These are phyloP conservation scores for Trichoderma gracile DNA, from an alignment of 2,329 filamentous ascomycete species.

Conservation along the genomic window DNA sequence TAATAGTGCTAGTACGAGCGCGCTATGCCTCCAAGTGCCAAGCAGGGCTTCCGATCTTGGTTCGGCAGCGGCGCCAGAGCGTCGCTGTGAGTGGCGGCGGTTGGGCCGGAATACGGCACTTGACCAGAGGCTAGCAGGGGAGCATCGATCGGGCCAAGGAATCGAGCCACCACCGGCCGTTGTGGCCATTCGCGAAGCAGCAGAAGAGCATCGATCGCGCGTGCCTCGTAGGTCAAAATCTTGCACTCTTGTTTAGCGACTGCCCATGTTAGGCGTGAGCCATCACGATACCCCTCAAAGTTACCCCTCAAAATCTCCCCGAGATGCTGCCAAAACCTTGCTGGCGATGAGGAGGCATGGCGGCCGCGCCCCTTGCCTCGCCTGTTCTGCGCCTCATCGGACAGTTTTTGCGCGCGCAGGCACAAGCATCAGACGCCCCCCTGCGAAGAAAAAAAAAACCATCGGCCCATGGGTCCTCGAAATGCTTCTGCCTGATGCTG, in stretches of 20 bases:
- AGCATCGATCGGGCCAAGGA: conserved; percentile 18
- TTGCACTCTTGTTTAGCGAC: too few relatives aligned
- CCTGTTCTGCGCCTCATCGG: conserved; percentile 9
- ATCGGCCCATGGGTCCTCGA: conserved; percentile 7
- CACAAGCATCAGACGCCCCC: neutral
- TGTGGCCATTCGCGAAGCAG: neutral
- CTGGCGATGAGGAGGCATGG: neutral
- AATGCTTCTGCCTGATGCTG: conserved; percentile 25
- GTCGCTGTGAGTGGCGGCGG: conserved; percentile 22
- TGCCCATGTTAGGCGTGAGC: too few relatives aligned
- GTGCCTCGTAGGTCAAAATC: conserved; percentile 4
- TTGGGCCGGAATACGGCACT: conserved; percentile 23
- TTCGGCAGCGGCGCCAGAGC: conserved; percentile 21
- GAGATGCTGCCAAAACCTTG: neutral
- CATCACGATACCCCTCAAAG: too few relatives aligned
- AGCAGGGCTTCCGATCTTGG: conserved; percentile 2
- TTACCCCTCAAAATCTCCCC: too few relatives aligned
- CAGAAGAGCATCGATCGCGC: conserved; percentile 13
- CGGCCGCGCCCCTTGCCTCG: conserved; percentile 6
- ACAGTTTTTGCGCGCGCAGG: neutral
- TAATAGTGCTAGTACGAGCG: too few relatives aligned
- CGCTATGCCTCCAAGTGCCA: neutral
- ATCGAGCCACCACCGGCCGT: neutral
- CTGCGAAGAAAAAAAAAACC: neutral
- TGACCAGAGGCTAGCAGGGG: conserved; percentile 21